Evolutionary conservation across 2,329 filamentous ascomycete genomes (phyloP), one percentile per base, ranked within the genome.

Genomic region (Colletotrichum sp.): DNA sequence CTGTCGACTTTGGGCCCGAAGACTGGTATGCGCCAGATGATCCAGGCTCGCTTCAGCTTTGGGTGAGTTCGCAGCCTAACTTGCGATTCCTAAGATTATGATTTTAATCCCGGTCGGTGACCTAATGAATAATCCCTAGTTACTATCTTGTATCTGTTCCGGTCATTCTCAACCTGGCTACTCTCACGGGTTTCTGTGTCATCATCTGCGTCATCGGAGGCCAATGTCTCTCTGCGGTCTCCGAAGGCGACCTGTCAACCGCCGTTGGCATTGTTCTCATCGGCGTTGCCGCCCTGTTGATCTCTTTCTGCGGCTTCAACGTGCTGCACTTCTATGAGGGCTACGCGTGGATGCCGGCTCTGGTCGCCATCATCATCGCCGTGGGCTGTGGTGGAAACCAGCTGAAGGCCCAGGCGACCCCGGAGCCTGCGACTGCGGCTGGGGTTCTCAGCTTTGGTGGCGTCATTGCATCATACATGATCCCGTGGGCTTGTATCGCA

Each of bases 391-490:
- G 86, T 19, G 86, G 84, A 1, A 82, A 82, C 55, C 79, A 83
- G 55, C 76, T 88, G n/a, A 81, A 79, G 25, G 70, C 85, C 3
- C 87, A 88, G 77, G 83, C 80, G 3, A 72, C 77, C 19, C 80
- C 72, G 2, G 63, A 79, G 52, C 80, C 84, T 7, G 82, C 89
- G 0, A 86, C 87, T 1, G 87, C 90, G 1, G 81, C 85, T 3
- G 83, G 86, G 13, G 83, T 92, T 3, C 80, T 93, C 7, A 89
- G 86, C 34, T 93, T 91, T 77, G 91, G 88, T 64, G 91, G 91
- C 84, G 88, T 93, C 68, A 88, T 93, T 6, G 91, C 92, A 0
- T 90, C 90, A 1, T 93, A 92, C 80, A 90, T 93, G 86, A 88
- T 94, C 3, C 91, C 92, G 0, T 94, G 90, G 87, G 90, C 88